Evolutionary conservation across 805 yeast species (phyloP).

Genomic region (Lachancea dasiensis): DNA sequence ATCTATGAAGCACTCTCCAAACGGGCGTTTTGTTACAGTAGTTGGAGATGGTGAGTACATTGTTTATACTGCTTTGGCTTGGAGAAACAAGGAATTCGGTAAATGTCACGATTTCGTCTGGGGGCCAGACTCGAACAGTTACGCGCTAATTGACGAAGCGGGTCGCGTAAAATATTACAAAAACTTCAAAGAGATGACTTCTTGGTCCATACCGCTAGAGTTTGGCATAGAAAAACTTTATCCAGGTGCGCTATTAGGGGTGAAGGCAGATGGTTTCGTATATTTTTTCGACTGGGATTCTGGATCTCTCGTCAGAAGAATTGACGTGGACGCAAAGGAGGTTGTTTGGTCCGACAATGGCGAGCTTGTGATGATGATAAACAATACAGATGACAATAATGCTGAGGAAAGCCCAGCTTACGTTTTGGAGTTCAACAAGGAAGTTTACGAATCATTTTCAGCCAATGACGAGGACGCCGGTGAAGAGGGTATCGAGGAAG

Average conservation of each 20-base stretch:
- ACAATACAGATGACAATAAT: constrained; percentile 40
- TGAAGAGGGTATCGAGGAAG: constrained; percentile 84
- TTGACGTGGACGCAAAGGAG: constrained; percentile 77
- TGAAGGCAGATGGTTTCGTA: constrained; percentile 76
- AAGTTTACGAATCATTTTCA: constrained; percentile 56
- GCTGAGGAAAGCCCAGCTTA: constrained; percentile 50
- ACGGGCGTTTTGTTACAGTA: constrained; percentile 94
- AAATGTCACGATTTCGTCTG: constrained; percentile 86
- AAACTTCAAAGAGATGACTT: constrained; percentile 75
- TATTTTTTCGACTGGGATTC: constrained; percentile 93
- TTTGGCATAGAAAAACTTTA: constrained; percentile 74
- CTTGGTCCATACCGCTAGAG: constrained; percentile 56
- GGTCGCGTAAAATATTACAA: constrained; percentile 65
- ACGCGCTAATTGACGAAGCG: constrained; percentile 70
- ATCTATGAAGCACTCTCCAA: constrained; percentile 84
- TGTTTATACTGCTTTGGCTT: constrained; percentile 92
- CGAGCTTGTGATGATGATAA: constrained; percentile 71
- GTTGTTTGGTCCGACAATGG: constrained; percentile 93
- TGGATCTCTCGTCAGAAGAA: constrained; percentile 76
- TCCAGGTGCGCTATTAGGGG: constrained; percentile 85
- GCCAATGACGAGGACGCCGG: constrained; percentile 36
- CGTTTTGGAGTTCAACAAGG: constrained; percentile 68
- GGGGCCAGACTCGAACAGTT: constrained; percentile 86
- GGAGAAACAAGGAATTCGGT: constrained; percentile 96
- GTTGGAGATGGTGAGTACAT: constrained; percentile 98